Percentiles rank a stretch among this genome's conserved stretches.
These are phyloP conservation scores for Hordeum vulgare DNA, from an alignment of 176 grass and related monocot species.

Conservation along the genomic window DNA sequence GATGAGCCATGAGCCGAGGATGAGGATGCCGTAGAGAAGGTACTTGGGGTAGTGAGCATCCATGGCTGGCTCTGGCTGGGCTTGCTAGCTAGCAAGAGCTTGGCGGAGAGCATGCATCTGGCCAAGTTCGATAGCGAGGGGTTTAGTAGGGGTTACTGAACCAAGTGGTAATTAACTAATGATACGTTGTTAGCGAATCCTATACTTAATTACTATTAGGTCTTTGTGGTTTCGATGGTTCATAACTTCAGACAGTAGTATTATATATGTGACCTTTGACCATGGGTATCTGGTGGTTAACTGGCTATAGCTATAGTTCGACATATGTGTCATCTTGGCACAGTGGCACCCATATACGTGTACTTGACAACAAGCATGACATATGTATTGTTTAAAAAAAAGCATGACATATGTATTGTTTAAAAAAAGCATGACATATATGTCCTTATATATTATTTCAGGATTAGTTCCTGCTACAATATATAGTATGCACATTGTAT, in stretches of 20 bases:
- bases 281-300: background rate
- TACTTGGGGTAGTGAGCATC: conserved; percentile 32
- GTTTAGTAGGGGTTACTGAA: conserved; percentile 6
- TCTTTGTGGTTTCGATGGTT: background rate
- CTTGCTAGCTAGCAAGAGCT: background rate
- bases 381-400: too few species aligned
- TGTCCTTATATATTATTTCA: too few species aligned
- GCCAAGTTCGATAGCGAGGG: background rate
- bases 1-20: conserved; percentile 33
- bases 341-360: background rate
- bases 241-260: background rate
- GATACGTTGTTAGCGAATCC: background rate
- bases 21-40: conserved; percentile 24
- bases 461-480: too few species aligned
- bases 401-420: too few species aligned
- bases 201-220: background rate
- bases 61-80: background rate
- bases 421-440: too few species aligned
- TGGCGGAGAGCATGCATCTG: background rate
- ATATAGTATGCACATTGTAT: too few species aligned
- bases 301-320: background rate
- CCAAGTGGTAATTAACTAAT: background rate
- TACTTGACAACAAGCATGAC: too few species aligned
- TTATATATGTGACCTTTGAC: conserved; percentile 20
- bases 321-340: background rate